Conservation (phyloP, 148 eudicot genomes). For the Fagopyrum homotropicum region DNA sequence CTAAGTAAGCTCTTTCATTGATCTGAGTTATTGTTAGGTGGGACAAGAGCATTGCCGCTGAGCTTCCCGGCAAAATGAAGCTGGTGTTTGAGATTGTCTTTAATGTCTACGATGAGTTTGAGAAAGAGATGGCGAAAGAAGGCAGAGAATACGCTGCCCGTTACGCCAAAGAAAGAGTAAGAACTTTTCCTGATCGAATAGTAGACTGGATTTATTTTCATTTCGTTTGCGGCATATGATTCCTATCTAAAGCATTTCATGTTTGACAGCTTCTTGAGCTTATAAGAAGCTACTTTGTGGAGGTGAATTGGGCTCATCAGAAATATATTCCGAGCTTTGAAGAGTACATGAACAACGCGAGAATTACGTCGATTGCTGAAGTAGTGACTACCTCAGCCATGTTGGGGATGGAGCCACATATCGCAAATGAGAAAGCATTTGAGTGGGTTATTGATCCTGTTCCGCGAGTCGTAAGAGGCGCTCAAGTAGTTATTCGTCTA, state of each 20-base stretch:
- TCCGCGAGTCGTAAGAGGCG: conserved; percentile 18
- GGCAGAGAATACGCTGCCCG: too few relatives aligned
- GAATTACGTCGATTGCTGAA: not conserved
- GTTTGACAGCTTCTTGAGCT: conserved; percentile 9
- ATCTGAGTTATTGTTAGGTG: too few relatives aligned
- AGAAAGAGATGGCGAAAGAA: too few relatives aligned
- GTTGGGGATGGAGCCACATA: conserved; percentile 24
- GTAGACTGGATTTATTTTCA: too few relatives aligned
- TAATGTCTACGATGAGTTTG: not conserved
- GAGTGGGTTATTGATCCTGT: conserved; percentile 10
- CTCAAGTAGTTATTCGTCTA: conserved; percentile 19
- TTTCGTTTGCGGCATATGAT: too few relatives aligned
- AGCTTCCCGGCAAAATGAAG: not conserved
- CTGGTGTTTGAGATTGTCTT: not conserved
- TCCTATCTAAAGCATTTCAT: not conserved
- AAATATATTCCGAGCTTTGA: conserved; percentile 15
- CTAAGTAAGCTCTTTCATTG: too few relatives aligned
- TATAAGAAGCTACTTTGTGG: conserved; percentile 18
- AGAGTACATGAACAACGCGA: conserved; percentile 14
- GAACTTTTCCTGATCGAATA: too few relatives aligned
- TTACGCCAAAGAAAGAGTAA: too few relatives aligned
- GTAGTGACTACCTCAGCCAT: conserved; percentile 11
- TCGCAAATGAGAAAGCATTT: conserved; percentile 20
- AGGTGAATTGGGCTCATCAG: conserved; percentile 22
- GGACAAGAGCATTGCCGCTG: too few relatives aligned